These are phyloP conservation scores for Setaria viridis DNA, from an alignment of 202 grass and related monocot species.

Conservation along the genomic window DNA sequence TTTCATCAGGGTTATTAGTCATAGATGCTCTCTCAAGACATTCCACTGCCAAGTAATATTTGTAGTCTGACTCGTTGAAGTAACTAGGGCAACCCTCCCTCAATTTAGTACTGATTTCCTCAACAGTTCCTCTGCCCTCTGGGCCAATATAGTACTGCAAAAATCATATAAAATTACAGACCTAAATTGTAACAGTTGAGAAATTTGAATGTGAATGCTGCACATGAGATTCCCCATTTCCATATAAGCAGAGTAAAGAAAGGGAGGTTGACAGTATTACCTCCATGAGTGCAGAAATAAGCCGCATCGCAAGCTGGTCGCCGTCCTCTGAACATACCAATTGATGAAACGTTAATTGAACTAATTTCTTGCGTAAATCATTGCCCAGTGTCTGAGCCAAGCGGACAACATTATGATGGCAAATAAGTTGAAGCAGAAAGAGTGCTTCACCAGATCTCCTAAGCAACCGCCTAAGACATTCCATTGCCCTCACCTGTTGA, in stretches of 20 bases:
- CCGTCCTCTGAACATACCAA: conserved; percentile 96
- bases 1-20: conserved; percentile 62
- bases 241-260: conserved; percentile 30
- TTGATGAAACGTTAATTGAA: conserved; percentile 88
- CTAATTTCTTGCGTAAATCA: conserved; percentile 67
- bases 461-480: conserved; percentile 95
- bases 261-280: conserved; percentile 46
- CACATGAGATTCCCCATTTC: neutral
- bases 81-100: conserved; percentile 96
- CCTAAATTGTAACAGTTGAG: conserved; percentile 23
- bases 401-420: conserved; percentile 89
- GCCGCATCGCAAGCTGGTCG: conserved; percentile 71
- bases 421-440: conserved; percentile 93
- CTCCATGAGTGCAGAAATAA: conserved; percentile 97
- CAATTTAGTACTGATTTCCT: conserved; percentile 90
- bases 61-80: conserved; percentile 91
- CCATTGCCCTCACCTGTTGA: conserved; percentile 95
- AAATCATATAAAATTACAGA: conserved; percentile 36
- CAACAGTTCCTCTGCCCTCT: conserved; percentile 82
- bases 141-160: conserved; percentile 94
- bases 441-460: conserved; percentile 95
- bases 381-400: conserved; percentile 82
- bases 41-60: conserved; percentile 94
- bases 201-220: conserved; percentile 10
- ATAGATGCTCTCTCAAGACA: conserved; percentile 87